Base-by-base conservation (phyloP, 1,284 basidiomycete species). In the Xerocomus tenax region DNA sequence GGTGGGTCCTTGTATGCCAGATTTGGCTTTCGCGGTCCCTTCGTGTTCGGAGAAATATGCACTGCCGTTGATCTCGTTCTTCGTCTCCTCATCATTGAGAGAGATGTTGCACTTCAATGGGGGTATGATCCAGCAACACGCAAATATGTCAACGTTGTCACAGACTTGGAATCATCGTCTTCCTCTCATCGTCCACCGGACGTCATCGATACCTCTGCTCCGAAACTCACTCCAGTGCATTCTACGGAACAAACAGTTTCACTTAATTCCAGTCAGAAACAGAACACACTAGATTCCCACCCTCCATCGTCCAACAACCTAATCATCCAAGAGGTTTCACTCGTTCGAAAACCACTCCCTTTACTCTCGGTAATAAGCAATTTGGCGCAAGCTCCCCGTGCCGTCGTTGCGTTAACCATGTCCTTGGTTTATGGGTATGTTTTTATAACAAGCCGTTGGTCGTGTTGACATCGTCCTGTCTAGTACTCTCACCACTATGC, bases 21-120 rank as follows among this genome's bases (percentile, higher is more conserved):
- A 3, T 82, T 87, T 59, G 89, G 84, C 3, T 87, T 81, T 67
- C 75, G 81, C 34, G 82, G 77, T 2, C 87, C 89, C 1, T 86
- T 87, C 62, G 74, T 91, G 45, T 86, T 87, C 57, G 76, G 78
- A 4, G 75, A 87, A 53, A 72, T 76, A 41, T 65, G 80, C 51
- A 77, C 80, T 2, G 57, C 73, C 5, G 52, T 84, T 6, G 86
- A 91, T 61, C 71, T 87, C 21, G 50, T 86, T 25, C 78, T 76
- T 21, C 75, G 84, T 18, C 55, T 82, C 13, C 64, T 84, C 30
- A 66, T 86, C 50, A 78, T 87, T 42, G 84, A 87, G 63, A 75
- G 77, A 32, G 74, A 76, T 47, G 74, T 77, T 26, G 81, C 82
- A 2, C 49, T 78, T 0, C 63, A 57, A 38, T 82, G 76, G 74